Percentiles rank a stretch among this genome's conserved stretches.
These are phyloP conservation scores for Leptosphaerulina australis DNA, from an alignment of 2,329 filamentous ascomycete species.

Conservation along the genomic window DNA sequence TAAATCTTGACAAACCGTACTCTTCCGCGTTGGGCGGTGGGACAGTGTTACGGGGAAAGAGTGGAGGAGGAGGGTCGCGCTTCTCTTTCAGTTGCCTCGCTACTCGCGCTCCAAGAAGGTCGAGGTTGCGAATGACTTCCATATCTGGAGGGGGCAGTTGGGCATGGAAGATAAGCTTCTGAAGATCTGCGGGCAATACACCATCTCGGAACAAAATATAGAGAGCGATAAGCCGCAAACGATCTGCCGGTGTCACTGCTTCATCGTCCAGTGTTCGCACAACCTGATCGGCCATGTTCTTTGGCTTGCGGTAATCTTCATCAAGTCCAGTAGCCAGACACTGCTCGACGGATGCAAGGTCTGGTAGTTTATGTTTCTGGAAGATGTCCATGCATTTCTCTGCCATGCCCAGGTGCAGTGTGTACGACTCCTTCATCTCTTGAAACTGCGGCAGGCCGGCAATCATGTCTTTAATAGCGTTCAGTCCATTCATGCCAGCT, in stretches of 20 bases:
- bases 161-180: conserved; percentile 83
- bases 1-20: conserved; percentile 84
- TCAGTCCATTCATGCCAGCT: conserved; percentile 82
- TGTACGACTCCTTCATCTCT: conserved; percentile 93
- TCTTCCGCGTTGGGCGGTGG: conserved; percentile 67
- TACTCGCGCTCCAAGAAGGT: conserved; percentile 78
- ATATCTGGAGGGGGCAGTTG: conserved; percentile 75
- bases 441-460: conserved; percentile 93
- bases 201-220: conserved; percentile 88
- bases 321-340: conserved; percentile 89
- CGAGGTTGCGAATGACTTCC: conserved; percentile 76
- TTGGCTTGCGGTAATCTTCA: conserved; percentile 89
- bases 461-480: conserved; percentile 96
- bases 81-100: conserved; percentile 78
- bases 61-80: conserved; percentile 65
- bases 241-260: conserved; percentile 71
- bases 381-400: conserved; percentile 97
- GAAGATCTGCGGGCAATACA: conserved; percentile 80
- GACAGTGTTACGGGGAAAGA: conserved; percentile 73
- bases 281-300: conserved; percentile 83
- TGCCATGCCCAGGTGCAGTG: conserved; percentile 93
- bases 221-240: conserved; percentile 81
- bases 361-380: conserved; percentile 79
- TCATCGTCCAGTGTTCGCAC: conserved; percentile 89
- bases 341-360: conserved; percentile 82